A percentile compares a stretch with the other conserved stretches of the same genome.
Evolutionary conservation across 1,284 basidiomycete genomes (phyloP).

Genomic region (Hemileia vastatrix): DNA sequence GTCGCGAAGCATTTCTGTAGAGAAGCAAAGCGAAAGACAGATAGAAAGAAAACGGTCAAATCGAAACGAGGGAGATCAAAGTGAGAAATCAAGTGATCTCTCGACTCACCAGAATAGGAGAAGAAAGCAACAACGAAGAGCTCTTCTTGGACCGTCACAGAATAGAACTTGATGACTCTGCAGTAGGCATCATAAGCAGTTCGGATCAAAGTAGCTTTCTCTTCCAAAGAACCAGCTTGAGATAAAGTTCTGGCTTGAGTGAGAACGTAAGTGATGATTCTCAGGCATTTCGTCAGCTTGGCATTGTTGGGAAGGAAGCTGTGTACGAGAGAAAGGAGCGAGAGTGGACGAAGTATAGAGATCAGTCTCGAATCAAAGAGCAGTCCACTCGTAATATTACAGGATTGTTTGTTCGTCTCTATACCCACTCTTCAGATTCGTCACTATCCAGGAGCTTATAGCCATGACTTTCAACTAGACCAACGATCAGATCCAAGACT

Average conservation of each 20-base stretch:
- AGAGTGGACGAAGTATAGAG: not conserved
- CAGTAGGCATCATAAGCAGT: conserved; percentile 60
- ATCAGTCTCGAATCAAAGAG: conserved; percentile 3
- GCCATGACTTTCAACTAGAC: conserved; percentile 56
- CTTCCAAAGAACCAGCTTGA: conserved; percentile 52
- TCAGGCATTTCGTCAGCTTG: conserved; percentile 61
- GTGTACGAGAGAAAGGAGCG: conserved; percentile 46
- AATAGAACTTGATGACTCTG: conserved; percentile 56
- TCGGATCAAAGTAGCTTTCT: conserved; percentile 55
- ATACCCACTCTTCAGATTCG: not conserved
- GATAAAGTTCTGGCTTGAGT: conserved; percentile 58
- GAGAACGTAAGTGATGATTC: conserved; percentile 68
- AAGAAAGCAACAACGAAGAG: conserved; percentile 69
- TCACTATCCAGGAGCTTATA: conserved; percentile 36
- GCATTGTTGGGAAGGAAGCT: conserved; percentile 46
- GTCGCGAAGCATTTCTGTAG: conserved; percentile 65
- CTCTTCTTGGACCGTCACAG: conserved; percentile 56
- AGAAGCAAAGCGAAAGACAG: not conserved
- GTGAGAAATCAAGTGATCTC: not conserved
- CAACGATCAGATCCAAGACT: conserved; percentile 62
- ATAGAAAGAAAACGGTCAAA: conserved; percentile 19
- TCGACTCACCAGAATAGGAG: conserved; percentile 60
- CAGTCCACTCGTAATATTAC: conserved; percentile 22
- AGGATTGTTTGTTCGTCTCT: not conserved
- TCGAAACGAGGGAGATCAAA: not conserved